Conservation (phyloP, 108 stramenopile genomes). For the Cyclostephanos invisitatus region DNA sequence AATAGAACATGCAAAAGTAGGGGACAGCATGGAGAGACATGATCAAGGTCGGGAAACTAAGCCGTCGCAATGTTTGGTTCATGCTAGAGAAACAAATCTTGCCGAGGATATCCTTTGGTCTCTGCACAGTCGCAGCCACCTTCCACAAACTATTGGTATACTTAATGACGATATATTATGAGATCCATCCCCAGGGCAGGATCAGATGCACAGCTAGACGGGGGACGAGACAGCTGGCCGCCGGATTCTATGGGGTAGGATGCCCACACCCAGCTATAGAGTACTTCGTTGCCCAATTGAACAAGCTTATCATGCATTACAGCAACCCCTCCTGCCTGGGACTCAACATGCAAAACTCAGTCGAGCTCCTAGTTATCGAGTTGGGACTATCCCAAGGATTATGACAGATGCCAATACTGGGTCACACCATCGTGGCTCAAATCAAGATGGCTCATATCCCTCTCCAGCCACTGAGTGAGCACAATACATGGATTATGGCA, state of each 20-base stretch:
- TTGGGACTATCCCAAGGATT: background rate
- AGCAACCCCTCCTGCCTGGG: constrained; percentile 1
- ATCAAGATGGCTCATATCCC: background rate
- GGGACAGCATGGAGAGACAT: constrained; percentile 9
- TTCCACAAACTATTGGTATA: background rate
- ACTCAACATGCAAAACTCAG: background rate
- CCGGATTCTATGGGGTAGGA: constrained; percentile 9
- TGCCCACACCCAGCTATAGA: constrained; percentile 11
- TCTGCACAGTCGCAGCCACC: background rate
- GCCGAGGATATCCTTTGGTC: constrained; percentile 14
- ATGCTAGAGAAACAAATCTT: constrained; percentile 4
- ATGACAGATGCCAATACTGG: background rate
- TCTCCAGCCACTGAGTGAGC: background rate
- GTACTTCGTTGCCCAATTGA: background rate
- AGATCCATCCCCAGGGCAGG: background rate
- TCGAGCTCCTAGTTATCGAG: constrained; percentile 3
- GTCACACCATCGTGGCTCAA: background rate
- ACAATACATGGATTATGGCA: background rate
- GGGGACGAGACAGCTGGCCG: background rate
- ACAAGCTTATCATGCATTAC: constrained; percentile 15
- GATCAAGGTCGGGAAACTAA: background rate
- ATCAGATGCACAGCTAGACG: background rate
- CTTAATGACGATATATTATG: background rate
- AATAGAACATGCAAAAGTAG: constrained; percentile 8
- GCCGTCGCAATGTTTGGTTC: constrained; percentile 18